Evolutionary conservation across 495 filamentous ascomycete species (phyloP).

Genomic region (Hypoxylon rickii): DNA sequence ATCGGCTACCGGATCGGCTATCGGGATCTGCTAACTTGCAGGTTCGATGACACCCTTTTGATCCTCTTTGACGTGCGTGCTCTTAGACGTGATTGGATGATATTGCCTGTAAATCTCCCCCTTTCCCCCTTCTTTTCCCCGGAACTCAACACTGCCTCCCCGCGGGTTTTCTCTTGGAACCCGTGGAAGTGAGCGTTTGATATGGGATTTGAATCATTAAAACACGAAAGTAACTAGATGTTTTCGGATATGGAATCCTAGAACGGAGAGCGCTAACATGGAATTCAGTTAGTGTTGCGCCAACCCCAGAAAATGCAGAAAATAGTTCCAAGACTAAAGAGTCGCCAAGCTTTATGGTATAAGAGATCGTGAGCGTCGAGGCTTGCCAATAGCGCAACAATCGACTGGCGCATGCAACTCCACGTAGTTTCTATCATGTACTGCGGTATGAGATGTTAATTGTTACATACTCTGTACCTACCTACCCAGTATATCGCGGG

Average conservation of each 20-base stretch:
- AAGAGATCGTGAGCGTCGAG: not conserved
- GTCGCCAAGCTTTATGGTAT: constrained; percentile 4
- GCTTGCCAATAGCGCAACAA: too few relatives aligned
- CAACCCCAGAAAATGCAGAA: constrained; percentile 35
- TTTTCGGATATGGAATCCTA: too few relatives aligned
- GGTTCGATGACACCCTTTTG: constrained; percentile 10
- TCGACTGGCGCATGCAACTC: too few relatives aligned
- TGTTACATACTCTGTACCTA: too few relatives aligned
- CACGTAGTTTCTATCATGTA: too few relatives aligned
- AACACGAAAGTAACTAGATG: too few relatives aligned
- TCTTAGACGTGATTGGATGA: constrained; percentile 16
- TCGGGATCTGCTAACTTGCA: constrained; percentile 8
- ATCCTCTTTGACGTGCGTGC: constrained; percentile 23
- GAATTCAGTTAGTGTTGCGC: constrained; percentile 5
- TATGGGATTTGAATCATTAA: too few relatives aligned
- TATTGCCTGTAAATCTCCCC: constrained; percentile 3
- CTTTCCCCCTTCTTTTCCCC: constrained; percentile 2
- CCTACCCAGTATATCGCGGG: too few relatives aligned
- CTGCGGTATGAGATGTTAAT: too few relatives aligned
- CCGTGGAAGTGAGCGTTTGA: too few relatives aligned
- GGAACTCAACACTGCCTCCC: not conserved
- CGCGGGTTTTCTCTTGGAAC: too few relatives aligned
- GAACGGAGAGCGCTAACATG: constrained; percentile 5
- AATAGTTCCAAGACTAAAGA: constrained; percentile 14
- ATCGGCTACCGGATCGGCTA: constrained; percentile 25